These are phyloP conservation scores for Grigorovia humatica DNA, from an alignment of 805 yeast species.

Conservation along the genomic window DNA sequence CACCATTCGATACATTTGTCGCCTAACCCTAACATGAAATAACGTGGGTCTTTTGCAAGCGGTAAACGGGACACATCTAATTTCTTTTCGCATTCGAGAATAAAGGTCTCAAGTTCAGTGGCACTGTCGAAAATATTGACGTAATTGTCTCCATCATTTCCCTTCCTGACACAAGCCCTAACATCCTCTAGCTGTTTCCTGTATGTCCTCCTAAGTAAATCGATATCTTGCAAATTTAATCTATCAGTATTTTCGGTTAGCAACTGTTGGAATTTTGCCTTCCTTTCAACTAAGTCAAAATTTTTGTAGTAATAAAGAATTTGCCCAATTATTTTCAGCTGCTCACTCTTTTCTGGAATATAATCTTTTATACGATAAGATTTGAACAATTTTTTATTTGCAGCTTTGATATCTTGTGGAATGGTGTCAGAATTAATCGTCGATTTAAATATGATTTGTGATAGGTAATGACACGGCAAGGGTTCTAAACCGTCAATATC, in stretches of 20 bases:
- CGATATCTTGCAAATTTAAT: no score
- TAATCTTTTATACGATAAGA: conserved; percentile 15
- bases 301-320: conserved; percentile 23
- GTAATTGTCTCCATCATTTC: not conserved
- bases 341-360: conserved; percentile 15
- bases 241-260: not conserved
- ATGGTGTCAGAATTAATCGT: conserved; percentile 14
- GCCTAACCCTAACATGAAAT: not conserved
- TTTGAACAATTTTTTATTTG: conserved; percentile 18
- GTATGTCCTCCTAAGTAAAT: no score
- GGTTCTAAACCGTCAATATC: conserved; percentile 18
- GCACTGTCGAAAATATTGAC: not conserved
- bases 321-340: conserved; percentile 17
- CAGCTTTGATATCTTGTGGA: conserved; percentile 17
- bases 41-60: not conserved
- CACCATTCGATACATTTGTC: not conserved
- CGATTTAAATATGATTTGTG: conserved; percentile 24
- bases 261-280: conserved; percentile 8
- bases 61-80: not conserved
- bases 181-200: no score
- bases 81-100: not conserved
- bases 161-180: not conserved
- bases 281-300: conserved; percentile 11
- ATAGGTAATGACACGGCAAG: conserved; percentile 23
- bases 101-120: not conserved